Base-by-base conservation (phyloP, 768 basidiomycete genomes). In the Amanita polypyramis region DNA sequence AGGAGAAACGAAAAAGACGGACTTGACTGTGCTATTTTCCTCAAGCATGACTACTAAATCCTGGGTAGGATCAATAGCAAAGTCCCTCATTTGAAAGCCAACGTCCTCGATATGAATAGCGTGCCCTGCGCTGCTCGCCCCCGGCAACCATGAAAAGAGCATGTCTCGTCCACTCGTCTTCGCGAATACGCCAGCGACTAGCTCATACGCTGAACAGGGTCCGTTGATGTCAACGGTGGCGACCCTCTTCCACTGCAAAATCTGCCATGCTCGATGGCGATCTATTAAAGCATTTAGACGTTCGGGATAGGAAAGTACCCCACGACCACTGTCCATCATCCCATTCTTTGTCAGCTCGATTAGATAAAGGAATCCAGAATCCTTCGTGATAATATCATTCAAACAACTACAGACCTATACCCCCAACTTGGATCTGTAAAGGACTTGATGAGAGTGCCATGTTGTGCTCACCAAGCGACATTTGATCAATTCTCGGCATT, bases 21-120 rank as follows among this genome's bases (percentile, higher is more conserved):
- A 55, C 54, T n/a, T n/a, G n/a, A n/a, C n/a, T n/a, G 35, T 15
- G 34, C 43, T 9, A 39, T 54, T 53, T 4, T 53, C 48, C 43
- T 57, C 58, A 12, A 77, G 59, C 12, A 76, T 57, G 6, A 73
- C 68, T 32, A 81, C 62, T 39, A 82, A 55, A 52, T 82, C 78
- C 57, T 82, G 81, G 4, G 75, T 70, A 0, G 81, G 79, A 54
- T 82, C 80, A n/a, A 82, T 73, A 0, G 76, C 78, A 51, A 82
- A 79, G 55, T 82, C 80, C 37, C 74, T 65, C 33, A 70, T 65
- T 7, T 59, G 50, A 6, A 77, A 38, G 1, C 66, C 69, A 0
- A 79, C 36, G 23, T 75, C 64, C 17, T 60, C 44, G 46, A 62
- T 55, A 39, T 55, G 54, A 11, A 59, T 17, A 1, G 59, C 45